Conservation (phyloP, 2,329 filamentous ascomycete species). For the Rutstroemia sydowiana region DNA sequence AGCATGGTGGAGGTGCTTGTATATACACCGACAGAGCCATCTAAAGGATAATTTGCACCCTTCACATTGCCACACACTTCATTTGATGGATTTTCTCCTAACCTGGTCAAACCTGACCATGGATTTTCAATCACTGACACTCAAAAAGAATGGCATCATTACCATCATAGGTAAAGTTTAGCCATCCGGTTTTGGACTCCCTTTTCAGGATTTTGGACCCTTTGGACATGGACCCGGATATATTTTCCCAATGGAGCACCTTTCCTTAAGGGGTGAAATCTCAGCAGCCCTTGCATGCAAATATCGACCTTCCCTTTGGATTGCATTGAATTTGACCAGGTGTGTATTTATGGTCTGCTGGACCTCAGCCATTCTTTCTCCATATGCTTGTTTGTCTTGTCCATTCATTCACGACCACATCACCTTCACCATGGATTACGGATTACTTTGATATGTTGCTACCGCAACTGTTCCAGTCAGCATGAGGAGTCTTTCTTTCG, state of each 20-base stretch:
- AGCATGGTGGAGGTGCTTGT: conserved; percentile 20
- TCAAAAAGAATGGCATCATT: background rate
- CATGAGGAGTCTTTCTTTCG: too few relatives aligned
- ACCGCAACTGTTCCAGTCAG: too few relatives aligned
- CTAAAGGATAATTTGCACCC: conserved; percentile 12
- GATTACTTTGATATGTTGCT: too few relatives aligned
- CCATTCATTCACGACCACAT: too few relatives aligned
- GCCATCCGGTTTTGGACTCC: conserved; percentile 4
- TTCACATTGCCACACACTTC: background rate
- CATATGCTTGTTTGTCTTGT: too few relatives aligned
- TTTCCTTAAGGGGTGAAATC: background rate
- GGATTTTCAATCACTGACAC: conserved; percentile 7
- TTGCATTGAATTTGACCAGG: too few relatives aligned
- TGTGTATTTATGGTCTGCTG: too few relatives aligned
- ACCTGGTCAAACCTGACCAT: conserved; percentile 11
- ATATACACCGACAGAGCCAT: conserved; percentile 18
- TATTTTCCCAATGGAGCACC: background rate
- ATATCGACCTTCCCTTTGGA: too few relatives aligned
- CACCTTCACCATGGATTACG: too few relatives aligned
- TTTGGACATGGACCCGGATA: conserved; percentile 2
- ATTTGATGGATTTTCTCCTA: conserved; percentile 3
- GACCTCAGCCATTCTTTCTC: too few relatives aligned
- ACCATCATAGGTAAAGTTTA: conserved; percentile 10
- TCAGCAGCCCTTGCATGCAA: too few relatives aligned
- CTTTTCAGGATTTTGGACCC: conserved; percentile 3